phyloP scores from a whole-genome alignment of 1,139 yeast genomes.

The Pichia sp. region DNA sequence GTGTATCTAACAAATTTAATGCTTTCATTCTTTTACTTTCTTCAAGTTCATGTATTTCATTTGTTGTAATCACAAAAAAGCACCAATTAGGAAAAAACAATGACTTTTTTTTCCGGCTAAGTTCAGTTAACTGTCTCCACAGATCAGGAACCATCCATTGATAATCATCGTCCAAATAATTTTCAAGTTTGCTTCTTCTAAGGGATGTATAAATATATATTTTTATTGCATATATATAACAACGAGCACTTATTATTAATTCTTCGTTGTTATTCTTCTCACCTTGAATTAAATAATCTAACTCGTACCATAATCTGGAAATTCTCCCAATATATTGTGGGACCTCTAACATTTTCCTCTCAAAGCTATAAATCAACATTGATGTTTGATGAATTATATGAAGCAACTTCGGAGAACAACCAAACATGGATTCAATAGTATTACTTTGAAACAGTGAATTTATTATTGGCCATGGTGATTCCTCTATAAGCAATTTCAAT shows the following conservation, averaged over 20 bases:
- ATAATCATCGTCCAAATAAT: slow-evolving; percentile 8
- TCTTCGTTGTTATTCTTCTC: slow-evolving; percentile 12
- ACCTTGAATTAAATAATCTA: slow-evolving; percentile 14
- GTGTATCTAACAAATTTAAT: slow-evolving; percentile 18
- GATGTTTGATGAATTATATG: slow-evolving; percentile 24
- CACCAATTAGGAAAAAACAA: slow-evolving; percentile 31
- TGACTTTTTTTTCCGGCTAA: slow-evolving; percentile 4
- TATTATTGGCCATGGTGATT: slow-evolving; percentile 26
- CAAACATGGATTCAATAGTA: slow-evolving; percentile 29
- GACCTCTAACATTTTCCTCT: slow-evolving; percentile 6
- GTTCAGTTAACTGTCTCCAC: slow-evolving; percentile 3
- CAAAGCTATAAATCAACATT: slow-evolving; percentile 18
- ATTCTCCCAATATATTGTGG: slow-evolving; percentile 4
- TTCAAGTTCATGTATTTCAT: slow-evolving; percentile 15
- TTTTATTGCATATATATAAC: slow-evolving; percentile 8
- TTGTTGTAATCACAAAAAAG: slow-evolving; percentile 24
- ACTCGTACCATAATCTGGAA: slow-evolving; percentile 13
- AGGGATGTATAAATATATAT: slow-evolving; percentile 5
- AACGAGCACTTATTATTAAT: slow-evolving; percentile 8
- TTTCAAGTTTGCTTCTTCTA: neutral
- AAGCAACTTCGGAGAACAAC: slow-evolving; percentile 30
- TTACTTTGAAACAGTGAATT: slow-evolving; percentile 22
- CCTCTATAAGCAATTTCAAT: slow-evolving; percentile 15
- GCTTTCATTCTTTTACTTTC: slow-evolving; percentile 17
- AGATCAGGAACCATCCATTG: slow-evolving; percentile 4